Base-by-base conservation (phyloP, 1,284 basidiomycete species). In the Rhodotorula sp. region DNA sequence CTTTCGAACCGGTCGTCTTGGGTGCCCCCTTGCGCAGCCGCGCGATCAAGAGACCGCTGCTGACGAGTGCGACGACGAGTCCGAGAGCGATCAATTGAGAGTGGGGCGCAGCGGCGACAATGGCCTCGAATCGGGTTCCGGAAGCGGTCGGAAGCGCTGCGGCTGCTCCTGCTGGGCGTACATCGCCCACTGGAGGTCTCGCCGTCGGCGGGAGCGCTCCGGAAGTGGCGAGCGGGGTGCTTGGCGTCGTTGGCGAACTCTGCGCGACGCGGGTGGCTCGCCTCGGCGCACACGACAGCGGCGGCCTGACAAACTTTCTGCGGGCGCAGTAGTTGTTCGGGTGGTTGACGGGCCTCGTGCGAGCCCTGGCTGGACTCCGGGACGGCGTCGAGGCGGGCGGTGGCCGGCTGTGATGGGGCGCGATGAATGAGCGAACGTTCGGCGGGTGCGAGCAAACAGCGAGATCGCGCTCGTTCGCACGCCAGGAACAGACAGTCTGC, bases 31-130 rank as follows among this genome's bases (percentile, higher is more conserved):
- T 15, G n/a, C 58, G 43, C 19, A 63, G 43, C 4, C 26, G 8
- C 26, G 45, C 45, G 43, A 56, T 38, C 26, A 55, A 28, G 62
- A 47, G 34, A 21, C 62, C 54, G 28, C 62, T 54, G 28, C 62
- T 45, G 54, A 63, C n/a, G 54, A 63, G 54, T 14, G 52, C 62
- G 43, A 63, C 62, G 26, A 54, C 62, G 26, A 60, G 26, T 26
- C 52, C 62, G 45, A 63, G 62, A 10, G 52, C 62, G 54, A 63
- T 26, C 26, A 63, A 45, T 21, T 56, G 62, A 7, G 38, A 5
- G 26, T 19, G 52, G 8, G 62, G 18, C 18, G 54, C 43, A 18
- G 52, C 26, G 16, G 43, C 26, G 62, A 31, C 19, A 28, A 23
- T 19, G 43, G 26, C 43, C 19, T 15, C 18, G 28, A 19, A 16